Evolutionary conservation across 306 rosid genomes (phyloP), one percentile per base, ranked within the genome.

Genomic region (Gastrolobium villosum): DNA sequence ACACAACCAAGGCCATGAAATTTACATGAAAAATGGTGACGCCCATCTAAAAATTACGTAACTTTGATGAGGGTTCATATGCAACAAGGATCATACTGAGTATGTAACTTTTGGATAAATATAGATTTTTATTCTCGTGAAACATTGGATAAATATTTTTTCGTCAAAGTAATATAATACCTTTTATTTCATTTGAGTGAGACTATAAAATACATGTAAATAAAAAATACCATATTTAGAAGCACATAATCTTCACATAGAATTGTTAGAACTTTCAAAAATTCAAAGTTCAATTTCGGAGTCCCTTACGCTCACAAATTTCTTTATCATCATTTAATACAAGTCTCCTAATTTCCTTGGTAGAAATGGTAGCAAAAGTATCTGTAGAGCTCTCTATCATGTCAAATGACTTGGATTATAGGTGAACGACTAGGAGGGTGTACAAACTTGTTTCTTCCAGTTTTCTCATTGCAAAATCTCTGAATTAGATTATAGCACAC

Each of bases 401-500:
- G 82, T 66, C 78, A 49, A 69, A 68, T 10, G 75, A 50, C 32
- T 60, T 75, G 26, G 64, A 80, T 9, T 5, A 70, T 59, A 1
- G 79, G 67, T 7, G 79, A 73, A 11, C 43, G 78, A 50, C 76
- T 61, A 3, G 56, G 60, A 28, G 77, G 40, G 63, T 75, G 75
- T 49, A 81, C 20, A 72, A 15, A 6, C 40, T 74, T 61, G n/a
- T 50, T 70, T 75, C 34, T 67, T 49, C 67, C 69, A 10, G 49
- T 46, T 53, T 71, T 74, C 56, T 74, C 82, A 39, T 43, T 71
- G 52, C 69, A 72, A 14, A 82, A 50, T 41, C 69, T 80, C 72
- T 62, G 79, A 79, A 90, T 62, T 69, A 77, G 52, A 65, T 48
- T 62, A 69, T 87, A 87, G 83, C 86, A 79, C 6, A 74, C 74